phyloP scores from a whole-genome alignment of 495 filamentous ascomycete genomes.

The Hyaloscypha finlandica region DNA sequence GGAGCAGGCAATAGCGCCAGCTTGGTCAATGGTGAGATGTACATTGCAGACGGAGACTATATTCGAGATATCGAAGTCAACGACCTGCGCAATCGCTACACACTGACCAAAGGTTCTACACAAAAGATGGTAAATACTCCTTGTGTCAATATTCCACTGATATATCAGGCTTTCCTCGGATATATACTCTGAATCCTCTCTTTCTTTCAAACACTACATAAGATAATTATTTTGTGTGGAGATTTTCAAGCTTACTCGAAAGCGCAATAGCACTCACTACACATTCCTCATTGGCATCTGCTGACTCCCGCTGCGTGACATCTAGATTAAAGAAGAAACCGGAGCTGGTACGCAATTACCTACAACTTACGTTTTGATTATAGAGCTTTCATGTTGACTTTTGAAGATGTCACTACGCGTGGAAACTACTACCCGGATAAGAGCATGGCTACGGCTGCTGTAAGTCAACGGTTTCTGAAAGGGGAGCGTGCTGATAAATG shows the following conservation, averaged over 20 bases:
- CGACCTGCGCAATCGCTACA: conserved; percentile 94
- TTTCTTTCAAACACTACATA: conserved; percentile 36
- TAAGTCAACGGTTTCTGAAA: conserved; percentile 50
- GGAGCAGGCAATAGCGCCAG: conserved; percentile 49
- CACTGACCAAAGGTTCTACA: conserved; percentile 94
- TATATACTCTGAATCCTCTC: conserved; percentile 35
- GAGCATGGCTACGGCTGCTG: conserved; percentile 90
- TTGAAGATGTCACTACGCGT: conserved; percentile 98
- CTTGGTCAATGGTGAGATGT: conserved; percentile 81
- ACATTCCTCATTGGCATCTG: conserved; percentile 88
- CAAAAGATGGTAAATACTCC: conserved; percentile 97
- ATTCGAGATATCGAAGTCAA: conserved; percentile 99
- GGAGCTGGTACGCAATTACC: conserved; percentile 90
- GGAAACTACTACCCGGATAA: conserved; percentile 97
- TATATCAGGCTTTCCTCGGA: conserved; percentile 61
- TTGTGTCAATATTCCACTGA: conserved; percentile 74
- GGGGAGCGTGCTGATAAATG: not conserved
- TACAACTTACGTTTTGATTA: conserved; percentile 53
- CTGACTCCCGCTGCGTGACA: conserved; percentile 89
- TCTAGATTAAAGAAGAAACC: conserved; percentile 99
- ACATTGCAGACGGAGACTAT: conserved; percentile 93
- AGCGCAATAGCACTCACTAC: conserved; percentile 66
- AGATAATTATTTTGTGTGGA: conserved; percentile 50
- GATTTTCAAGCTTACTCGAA: conserved; percentile 81
- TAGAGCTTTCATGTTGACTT: conserved; percentile 47